Conservation (phyloP, 495 filamentous ascomycete genomes). For the Aspergillus ostianus region DNA sequence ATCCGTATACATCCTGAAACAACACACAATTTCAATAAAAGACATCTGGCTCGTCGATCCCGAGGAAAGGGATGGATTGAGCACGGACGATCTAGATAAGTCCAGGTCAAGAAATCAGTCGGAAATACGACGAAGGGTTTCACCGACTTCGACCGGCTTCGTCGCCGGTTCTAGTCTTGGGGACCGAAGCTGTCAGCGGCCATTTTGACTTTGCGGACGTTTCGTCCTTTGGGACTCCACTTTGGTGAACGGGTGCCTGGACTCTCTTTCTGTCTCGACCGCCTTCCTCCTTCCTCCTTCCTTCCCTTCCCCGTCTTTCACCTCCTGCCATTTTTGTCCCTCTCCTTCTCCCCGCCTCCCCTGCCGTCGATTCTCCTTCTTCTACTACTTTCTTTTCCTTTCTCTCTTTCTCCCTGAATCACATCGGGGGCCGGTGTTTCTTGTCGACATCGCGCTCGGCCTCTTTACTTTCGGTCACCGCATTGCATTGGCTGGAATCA, state of each 20-base stretch:
- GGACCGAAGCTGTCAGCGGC: not conserved
- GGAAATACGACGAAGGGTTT: not conserved
- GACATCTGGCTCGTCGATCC: too few relatives aligned
- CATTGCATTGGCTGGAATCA: too few relatives aligned
- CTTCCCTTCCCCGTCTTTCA: not conserved
- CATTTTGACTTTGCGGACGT: not conserved
- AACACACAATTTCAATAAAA: too few relatives aligned
- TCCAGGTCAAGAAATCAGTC: too few relatives aligned
- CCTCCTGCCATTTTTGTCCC: not conserved
- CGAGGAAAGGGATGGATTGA: too few relatives aligned
- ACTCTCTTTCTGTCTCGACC: not conserved
- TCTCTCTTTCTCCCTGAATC: not conserved
- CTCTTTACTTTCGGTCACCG: too few relatives aligned
- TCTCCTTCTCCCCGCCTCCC: not conserved
- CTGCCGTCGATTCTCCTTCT: not conserved
- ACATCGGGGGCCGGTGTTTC: not conserved
- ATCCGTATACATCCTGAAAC: too few relatives aligned
- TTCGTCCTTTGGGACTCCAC: not conserved
- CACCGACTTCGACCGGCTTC: not conserved
- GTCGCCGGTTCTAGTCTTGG: not conserved
- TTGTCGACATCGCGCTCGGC: not conserved
- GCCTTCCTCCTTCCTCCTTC: not conserved
- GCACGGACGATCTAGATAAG: too few relatives aligned
- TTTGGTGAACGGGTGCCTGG: not conserved
- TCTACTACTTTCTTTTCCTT: too few relatives aligned